Percentiles rank a stretch among this genome's conserved stretches.
Conservation (phyloP, 139 green algal genomes). For the Chlorella sp. region DNA sequence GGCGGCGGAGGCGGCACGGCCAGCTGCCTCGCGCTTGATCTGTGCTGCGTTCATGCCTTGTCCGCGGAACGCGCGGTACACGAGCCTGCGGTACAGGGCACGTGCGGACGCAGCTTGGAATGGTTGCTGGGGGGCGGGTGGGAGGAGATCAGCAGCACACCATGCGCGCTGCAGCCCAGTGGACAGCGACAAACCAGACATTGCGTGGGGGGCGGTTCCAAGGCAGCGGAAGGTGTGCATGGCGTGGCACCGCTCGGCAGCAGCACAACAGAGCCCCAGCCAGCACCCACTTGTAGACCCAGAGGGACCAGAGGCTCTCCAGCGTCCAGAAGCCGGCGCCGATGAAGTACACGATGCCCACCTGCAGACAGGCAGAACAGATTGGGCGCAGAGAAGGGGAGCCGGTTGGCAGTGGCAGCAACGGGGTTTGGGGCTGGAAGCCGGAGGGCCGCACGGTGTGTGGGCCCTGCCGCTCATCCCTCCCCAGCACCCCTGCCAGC, state of each 20-base stretch:
- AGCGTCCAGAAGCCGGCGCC: constrained; percentile 54
- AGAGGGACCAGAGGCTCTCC: constrained; percentile 56
- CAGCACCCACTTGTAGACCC: constrained; percentile 26
- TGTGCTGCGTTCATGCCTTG: constrained; percentile 30
- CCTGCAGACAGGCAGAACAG: neutral
- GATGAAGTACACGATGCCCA: constrained; percentile 65
- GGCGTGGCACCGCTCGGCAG: no score
- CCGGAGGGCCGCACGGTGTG: neutral
- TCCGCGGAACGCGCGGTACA: constrained; percentile 60
- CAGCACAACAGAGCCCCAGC: no score
- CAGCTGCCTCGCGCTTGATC: constrained; percentile 42
- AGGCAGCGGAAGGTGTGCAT: no score
- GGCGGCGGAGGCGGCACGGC: constrained; percentile 4
- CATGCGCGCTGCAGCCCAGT: no score
- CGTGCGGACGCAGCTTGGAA: no score
- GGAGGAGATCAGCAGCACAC: no score
- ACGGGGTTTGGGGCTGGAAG: neutral
- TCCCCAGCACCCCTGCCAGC: no score
- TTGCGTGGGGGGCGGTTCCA: no score
- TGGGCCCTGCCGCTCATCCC: neutral
- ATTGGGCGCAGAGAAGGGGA: neutral
- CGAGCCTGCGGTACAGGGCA: constrained; percentile 11
- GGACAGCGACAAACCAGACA: no score
- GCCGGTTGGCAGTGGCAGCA: neutral
- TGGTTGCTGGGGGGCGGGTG: no score